These are phyloP conservation scores for Raffaelea albimanens DNA, from an alignment of 2,329 filamentous ascomycete species.

Conservation along the genomic window DNA sequence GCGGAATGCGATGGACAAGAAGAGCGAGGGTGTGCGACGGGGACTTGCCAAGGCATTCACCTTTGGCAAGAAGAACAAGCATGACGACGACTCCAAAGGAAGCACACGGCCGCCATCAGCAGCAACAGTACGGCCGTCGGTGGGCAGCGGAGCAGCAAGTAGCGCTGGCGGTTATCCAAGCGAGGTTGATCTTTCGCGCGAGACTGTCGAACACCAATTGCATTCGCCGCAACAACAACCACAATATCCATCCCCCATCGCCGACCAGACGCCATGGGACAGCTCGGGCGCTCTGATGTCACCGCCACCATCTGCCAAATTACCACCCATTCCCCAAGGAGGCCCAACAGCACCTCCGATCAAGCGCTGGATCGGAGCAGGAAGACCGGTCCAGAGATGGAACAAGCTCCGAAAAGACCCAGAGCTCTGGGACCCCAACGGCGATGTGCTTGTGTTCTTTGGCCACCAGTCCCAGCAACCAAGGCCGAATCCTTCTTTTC, in stretches of 20 bases:
- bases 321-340: slow-evolving; percentile 30
- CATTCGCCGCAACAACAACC: slow-evolving; percentile 4
- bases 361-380: slow-evolving; percentile 43
- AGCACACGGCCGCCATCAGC: slow-evolving; percentile 26
- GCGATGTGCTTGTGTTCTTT: slow-evolving; percentile 50
- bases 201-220: slow-evolving; percentile 5
- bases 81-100: slow-evolving; percentile 13
- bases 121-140: slow-evolving; percentile 25
- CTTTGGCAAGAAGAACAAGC: slow-evolving; percentile 38
- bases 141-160: slow-evolving; percentile 9
- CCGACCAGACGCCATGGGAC: slow-evolving; percentile 16
- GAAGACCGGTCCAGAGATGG: slow-evolving; percentile 40
- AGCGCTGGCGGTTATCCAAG: slow-evolving; percentile 11
- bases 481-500: slow-evolving; percentile 42
- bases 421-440: slow-evolving; percentile 51
- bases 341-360: slow-evolving; percentile 27
- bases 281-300: slow-evolving; percentile 12
- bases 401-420: slow-evolving; percentile 50
- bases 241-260: neutral
- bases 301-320: slow-evolving; percentile 33
- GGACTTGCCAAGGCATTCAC: slow-evolving; percentile 44
- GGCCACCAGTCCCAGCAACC: slow-evolving; percentile 34
- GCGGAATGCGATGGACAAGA: slow-evolving; percentile 42
- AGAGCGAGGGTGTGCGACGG: slow-evolving; percentile 43
- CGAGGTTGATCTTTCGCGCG: slow-evolving; percentile 7